These are phyloP conservation scores for Cyclocybe cylindracea DNA, from an alignment of 768 basidiomycete species.

Conservation along the genomic window DNA sequence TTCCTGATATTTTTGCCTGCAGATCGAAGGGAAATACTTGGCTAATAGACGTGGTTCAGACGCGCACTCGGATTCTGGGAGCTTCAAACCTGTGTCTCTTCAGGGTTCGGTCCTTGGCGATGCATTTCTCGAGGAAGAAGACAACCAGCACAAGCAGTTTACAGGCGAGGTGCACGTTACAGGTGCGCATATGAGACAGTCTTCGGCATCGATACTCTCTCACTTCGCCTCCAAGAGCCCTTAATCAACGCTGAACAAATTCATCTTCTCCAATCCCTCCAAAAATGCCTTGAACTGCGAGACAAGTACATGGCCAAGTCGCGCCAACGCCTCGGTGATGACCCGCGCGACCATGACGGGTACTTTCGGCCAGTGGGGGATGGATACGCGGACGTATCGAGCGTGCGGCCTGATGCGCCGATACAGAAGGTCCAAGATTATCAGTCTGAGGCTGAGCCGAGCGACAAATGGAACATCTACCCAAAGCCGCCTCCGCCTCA, in stretches of 20 bases:
- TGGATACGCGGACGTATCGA: slow-evolving; percentile 60
- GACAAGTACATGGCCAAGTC: slow-evolving; percentile 95
- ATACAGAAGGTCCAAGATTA: slow-evolving; percentile 8
- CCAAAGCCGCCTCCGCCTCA: slow-evolving; percentile 93
- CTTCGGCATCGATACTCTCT: background rate
- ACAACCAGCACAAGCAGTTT: slow-evolving; percentile 16
- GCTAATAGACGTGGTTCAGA: slow-evolving; percentile 68
- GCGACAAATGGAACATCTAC: slow-evolving; percentile 83
- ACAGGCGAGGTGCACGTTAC: slow-evolving; percentile 31
- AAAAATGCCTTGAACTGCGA: slow-evolving; percentile 84
- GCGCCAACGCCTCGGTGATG: slow-evolving; percentile 90
- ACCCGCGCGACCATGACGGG: slow-evolving; percentile 90
- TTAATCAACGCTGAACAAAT: slow-evolving; percentile 47
- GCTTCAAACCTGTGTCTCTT: slow-evolving; percentile 27
- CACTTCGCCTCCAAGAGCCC: slow-evolving; percentile 21
- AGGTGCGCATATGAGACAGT: slow-evolving; percentile 17
- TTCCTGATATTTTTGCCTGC: slow-evolving; percentile 5
- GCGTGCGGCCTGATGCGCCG: slow-evolving; percentile 59
- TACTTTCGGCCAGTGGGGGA: slow-evolving; percentile 69
- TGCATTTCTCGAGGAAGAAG: slow-evolving; percentile 36
- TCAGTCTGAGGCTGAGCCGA: slow-evolving; percentile 18
- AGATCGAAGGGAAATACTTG: slow-evolving; percentile 78
- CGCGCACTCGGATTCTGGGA: slow-evolving; percentile 43
- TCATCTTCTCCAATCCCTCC: slow-evolving; percentile 69
- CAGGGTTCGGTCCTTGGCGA: slow-evolving; percentile 23